Conservation (phyloP, 1,284 basidiomycete genomes). For the Naganishia sp. region DNA sequence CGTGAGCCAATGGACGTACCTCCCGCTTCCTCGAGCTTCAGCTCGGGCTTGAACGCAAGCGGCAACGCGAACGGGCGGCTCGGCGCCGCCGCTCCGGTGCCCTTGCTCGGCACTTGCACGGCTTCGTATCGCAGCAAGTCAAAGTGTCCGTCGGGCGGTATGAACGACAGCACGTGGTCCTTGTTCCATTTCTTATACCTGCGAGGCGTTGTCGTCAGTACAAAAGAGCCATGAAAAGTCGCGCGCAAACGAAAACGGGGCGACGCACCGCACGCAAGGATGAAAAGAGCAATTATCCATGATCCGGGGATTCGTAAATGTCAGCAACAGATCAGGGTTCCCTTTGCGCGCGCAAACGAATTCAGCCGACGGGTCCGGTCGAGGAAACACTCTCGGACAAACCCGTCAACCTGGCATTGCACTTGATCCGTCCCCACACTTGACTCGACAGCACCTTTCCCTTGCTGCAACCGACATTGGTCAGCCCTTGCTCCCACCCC, state of each 20-base stretch:
- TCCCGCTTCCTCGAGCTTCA: slow-evolving; percentile 65
- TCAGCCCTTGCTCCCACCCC: not conserved
- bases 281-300: slow-evolving; percentile 83
- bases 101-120: not conserved
- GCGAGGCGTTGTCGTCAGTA: not conserved
- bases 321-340: slow-evolving; percentile 81
- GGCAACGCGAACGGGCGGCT: slow-evolving; percentile 59
- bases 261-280: slow-evolving; percentile 76
- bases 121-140: slow-evolving; percentile 72
- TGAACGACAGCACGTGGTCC: slow-evolving; percentile 79
- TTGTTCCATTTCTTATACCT: slow-evolving; percentile 79
- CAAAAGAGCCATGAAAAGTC: not conserved
- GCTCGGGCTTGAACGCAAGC: slow-evolving; percentile 63
- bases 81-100: slow-evolving; percentile 37
- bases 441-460: slow-evolving; percentile 71
- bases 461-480: slow-evolving; percentile 59
- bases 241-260: too few relatives aligned
- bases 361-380: not conserved
- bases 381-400: not conserved
- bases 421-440: slow-evolving; percentile 77
- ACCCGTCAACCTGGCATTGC: slow-evolving; percentile 80
- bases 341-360: slow-evolving; percentile 55
- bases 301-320: slow-evolving; percentile 73
- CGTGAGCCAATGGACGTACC: slow-evolving; percentile 56
- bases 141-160: slow-evolving; percentile 92